Evolutionary conservation across 371 early-diverging fungal genomes (phyloP).

Genomic region (Actinomortierella wolfii): DNA sequence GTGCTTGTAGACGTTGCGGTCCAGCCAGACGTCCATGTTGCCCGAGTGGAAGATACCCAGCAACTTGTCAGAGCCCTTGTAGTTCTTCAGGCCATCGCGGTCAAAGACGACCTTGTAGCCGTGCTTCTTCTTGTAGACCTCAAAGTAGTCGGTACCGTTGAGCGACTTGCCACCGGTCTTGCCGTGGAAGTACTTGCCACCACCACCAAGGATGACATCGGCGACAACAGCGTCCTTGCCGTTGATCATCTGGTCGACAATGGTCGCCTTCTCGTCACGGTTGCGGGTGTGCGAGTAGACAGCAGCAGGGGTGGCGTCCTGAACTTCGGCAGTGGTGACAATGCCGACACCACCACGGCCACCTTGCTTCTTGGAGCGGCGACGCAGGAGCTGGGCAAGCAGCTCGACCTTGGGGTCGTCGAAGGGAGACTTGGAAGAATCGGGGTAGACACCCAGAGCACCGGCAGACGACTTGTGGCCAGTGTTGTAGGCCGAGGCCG

Average conservation of each 20-base stretch:
- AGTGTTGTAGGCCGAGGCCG: slow-evolving; percentile 71
- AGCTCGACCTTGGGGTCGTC: slow-evolving; percentile 71
- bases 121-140: slow-evolving; percentile 48
- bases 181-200: slow-evolving; percentile 61
- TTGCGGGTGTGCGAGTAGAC: slow-evolving; percentile 67
- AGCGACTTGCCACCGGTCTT: slow-evolving; percentile 52
- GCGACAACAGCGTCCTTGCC: slow-evolving; percentile 63
- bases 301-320: slow-evolving; percentile 80
- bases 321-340: slow-evolving; percentile 71
- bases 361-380: slow-evolving; percentile 65
- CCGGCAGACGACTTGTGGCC: slow-evolving; percentile 70
- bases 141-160: slow-evolving; percentile 64
- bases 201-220: slow-evolving; percentile 75
- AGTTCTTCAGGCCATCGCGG: slow-evolving; percentile 55
- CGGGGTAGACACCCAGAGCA: slow-evolving; percentile 69
- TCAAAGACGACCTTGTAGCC: slow-evolving; percentile 68
- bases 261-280: slow-evolving; percentile 55
- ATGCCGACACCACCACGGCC: slow-evolving; percentile 64
- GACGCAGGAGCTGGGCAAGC: slow-evolving; percentile 72
- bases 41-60: slow-evolving; percentile 70
- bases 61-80: slow-evolving; percentile 58
- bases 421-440: slow-evolving; percentile 55
- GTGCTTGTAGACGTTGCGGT: slow-evolving; percentile 65
- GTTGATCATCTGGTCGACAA: slow-evolving; percentile 68
- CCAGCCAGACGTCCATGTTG: slow-evolving; percentile 75